Base-by-base conservation (phyloP, 257 asterid species). In the Fraxinus cuspidata region DNA sequence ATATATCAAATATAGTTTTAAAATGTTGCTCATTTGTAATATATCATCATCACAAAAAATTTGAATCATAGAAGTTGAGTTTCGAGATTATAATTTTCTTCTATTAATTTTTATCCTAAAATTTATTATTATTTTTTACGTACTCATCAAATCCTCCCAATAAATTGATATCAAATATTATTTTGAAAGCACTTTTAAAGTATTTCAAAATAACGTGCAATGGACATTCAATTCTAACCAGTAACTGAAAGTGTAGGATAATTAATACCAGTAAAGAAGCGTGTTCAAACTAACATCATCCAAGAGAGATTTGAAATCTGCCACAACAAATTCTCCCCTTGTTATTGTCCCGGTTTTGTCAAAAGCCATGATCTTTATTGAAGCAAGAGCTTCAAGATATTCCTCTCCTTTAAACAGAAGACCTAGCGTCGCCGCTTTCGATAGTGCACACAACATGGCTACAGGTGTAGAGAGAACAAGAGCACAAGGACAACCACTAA, bases 321-420 rank as follows among this genome's bases (percentile, higher is more conserved):
- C 82, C 32, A 94, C 97, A 16, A 76, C 70, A 79, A 94, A 94
- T 79, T 94, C 97, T 72, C 95, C 99, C 71, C 88, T 82, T 0
- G 99, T 94, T 18, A 94, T 86, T 9, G 99, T 94, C 64, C 99
- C 99, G 0, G 99, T 94, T 80, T 94, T 94, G 82, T 94, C 99
- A 67, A 92, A 94, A 40, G 96, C 97, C 91, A 94, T 91, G 81
- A 88, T 74, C 83, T 87, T 92, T 12, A 92, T 80, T 73, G 71
- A 51, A 2, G 99, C 92, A 9, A 94, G 95, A 47, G 85, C 88
- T 78, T 94, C 98, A 15, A 94, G 87, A 83, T 90, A 86, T 37
- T 90, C 91, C 0, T 93, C 93, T 23, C 98, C 97, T 84, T 92
- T 94, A 69, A 94, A 87, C 82, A 94, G 85, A 77, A 94, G 91